Conservation (phyloP, 257 asterid genomes). For the Primulina eburnea region DNA sequence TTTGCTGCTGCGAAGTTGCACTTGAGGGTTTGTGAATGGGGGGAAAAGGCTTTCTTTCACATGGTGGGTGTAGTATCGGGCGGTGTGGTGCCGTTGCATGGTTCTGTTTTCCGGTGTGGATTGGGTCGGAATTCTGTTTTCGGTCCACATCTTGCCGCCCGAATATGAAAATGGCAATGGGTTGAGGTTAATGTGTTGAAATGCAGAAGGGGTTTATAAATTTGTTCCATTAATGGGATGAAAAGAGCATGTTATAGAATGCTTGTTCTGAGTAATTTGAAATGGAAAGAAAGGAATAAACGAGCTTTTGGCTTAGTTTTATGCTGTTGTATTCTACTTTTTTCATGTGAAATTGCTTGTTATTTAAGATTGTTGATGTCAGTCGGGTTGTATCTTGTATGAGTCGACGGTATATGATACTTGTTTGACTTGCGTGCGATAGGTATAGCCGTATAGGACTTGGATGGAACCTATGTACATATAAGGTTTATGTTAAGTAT, state of each 20-base stretch:
- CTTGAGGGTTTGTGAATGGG: too few relatives aligned
- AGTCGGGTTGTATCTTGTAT: neutral
- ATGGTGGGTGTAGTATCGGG: conserved; percentile 76
- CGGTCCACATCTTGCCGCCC: conserved; percentile 32
- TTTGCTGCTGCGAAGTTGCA: too few relatives aligned
- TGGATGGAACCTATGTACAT: neutral
- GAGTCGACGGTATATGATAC: conserved; percentile 35
- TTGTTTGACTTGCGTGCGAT: conserved; percentile 24
- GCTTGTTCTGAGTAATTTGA: conserved; percentile 21
- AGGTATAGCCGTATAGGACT: too few relatives aligned
- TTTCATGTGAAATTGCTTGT: conserved; percentile 28
- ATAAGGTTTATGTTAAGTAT: too few relatives aligned
- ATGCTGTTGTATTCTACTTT: neutral
- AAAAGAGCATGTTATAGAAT: conserved; percentile 14
- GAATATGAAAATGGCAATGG: too few relatives aligned
- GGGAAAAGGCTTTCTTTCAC: conserved; percentile 80
- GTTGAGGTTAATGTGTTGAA: neutral
- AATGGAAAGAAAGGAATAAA: conserved; percentile 47
- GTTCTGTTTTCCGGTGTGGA: conserved; percentile 25
- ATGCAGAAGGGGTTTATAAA: conserved; percentile 4
- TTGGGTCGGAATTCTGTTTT: conserved; percentile 37
- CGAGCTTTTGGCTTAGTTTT: too few relatives aligned
- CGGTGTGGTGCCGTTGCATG: conserved; percentile 61
- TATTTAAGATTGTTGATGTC: conserved; percentile 14
- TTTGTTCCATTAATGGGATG: neutral